phyloP scores from a whole-genome alignment of 805 yeast species.

The Lipomyces yamanashiensis region DNA sequence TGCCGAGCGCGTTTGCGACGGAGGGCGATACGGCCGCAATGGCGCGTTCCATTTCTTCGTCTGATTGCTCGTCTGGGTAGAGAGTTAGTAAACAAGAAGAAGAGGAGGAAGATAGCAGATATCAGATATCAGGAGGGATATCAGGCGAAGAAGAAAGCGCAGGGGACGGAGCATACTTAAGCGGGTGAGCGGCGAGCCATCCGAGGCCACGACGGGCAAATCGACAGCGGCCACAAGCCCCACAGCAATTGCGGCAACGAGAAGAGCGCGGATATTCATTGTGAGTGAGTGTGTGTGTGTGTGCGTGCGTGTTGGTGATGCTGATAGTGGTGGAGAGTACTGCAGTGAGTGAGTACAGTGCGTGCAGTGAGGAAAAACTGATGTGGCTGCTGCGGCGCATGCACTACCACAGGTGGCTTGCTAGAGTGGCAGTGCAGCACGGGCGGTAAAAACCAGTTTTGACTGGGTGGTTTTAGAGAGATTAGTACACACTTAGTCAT shows the following conservation, averaged over 20 bases:
- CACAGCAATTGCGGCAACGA: not conserved
- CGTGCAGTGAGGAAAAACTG: too few species aligned
- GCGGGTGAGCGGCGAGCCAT: constrained; percentile 31
- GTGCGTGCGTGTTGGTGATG: not conserved
- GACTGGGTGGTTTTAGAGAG: not conserved
- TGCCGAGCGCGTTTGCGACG: constrained; percentile 28
- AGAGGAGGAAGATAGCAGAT: not conserved
- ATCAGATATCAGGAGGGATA: not conserved
- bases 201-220: constrained; percentile 19
- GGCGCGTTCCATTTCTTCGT: constrained; percentile 29
- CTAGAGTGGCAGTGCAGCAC: constrained; percentile 7
- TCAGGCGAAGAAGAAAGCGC: not conserved
- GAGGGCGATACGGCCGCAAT: constrained; percentile 28
- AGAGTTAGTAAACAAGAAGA: not conserved
- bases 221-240: constrained; percentile 14
- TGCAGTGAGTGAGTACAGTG: too few species aligned
- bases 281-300: not conserved
- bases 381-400: not conserved
- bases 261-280: not conserved
- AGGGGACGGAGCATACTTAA: constrained; percentile 8
- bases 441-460: not conserved
- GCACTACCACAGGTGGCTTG: not conserved
- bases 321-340: not conserved
- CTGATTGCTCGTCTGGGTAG: constrained; percentile 3
- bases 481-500: too few species aligned